Conservation (phyloP, 306 rosid genomes). For the Cucurbita maxima region DNA sequence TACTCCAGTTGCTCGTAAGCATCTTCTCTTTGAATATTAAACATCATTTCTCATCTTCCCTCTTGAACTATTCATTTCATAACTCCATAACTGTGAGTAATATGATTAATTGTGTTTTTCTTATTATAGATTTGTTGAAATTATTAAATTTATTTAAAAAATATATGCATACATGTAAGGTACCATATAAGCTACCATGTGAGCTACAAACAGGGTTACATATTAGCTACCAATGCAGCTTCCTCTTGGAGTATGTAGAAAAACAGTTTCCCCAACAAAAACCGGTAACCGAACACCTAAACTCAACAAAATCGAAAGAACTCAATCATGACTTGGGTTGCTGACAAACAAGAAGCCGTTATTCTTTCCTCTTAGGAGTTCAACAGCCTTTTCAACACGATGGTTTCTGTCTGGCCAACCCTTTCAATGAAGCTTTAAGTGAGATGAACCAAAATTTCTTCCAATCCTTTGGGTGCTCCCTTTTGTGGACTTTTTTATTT, state of each 20-base stretch:
- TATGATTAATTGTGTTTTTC: not conserved
- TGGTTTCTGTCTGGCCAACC: not conserved
- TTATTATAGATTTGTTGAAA: not conserved
- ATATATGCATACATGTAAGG: too few relatives aligned
- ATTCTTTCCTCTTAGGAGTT: not conserved
- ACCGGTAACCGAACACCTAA: not conserved
- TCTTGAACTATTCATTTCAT: not conserved
- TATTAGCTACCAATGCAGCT: not conserved
- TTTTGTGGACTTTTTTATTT: too few relatives aligned
- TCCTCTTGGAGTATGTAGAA: not conserved
- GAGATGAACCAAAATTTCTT: not conserved
- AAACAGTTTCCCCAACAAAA: not conserved
- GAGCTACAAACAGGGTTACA: not conserved
- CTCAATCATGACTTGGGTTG: not conserved
- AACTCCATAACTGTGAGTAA: not conserved
- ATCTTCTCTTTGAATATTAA: constrained; percentile 13
- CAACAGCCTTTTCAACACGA: not conserved
- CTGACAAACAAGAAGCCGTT: not conserved
- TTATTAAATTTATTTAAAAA: not conserved
- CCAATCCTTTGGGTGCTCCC: not conserved
- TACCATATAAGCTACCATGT: too few relatives aligned
- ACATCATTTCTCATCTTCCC: not conserved
- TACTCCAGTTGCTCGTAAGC: constrained; percentile 94
- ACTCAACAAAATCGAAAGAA: not conserved
- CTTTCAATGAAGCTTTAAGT: not conserved